These are phyloP conservation scores for Arthroderma sp. DNA, from an alignment of 2,329 filamentous ascomycete genomes.

Conservation along the genomic window DNA sequence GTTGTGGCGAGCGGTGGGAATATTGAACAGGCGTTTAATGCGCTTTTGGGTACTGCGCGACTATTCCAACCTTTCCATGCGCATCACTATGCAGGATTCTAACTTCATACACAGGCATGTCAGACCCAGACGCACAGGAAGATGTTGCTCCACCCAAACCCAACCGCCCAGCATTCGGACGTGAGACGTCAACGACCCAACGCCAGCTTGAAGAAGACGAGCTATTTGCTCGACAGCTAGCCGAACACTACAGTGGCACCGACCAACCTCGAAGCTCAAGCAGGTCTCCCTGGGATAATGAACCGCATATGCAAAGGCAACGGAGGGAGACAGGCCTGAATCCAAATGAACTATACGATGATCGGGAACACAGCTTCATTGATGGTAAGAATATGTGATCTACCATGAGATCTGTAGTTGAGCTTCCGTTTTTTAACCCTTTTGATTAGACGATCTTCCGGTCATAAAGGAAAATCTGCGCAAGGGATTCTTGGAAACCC, in stretches of 20 bases:
- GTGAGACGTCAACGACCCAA: slow-evolving; percentile 43
- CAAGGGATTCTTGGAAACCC: slow-evolving; percentile 90
- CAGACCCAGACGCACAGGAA: slow-evolving; percentile 59
- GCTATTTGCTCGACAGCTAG: slow-evolving; percentile 78
- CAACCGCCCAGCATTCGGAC: slow-evolving; percentile 54
- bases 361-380: slow-evolving; percentile 77
- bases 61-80: background rate
- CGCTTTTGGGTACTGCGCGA: slow-evolving; percentile 56
- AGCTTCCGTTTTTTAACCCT: background rate
- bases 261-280: slow-evolving; percentile 10
- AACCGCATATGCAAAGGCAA: slow-evolving; percentile 26
- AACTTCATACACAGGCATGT: slow-evolving; percentile 48
- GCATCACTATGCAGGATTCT: slow-evolving; percentile 2
- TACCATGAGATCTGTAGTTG: slow-evolving; percentile 9
- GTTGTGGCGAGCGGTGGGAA: slow-evolving; percentile 72
- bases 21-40: slow-evolving; percentile 91
- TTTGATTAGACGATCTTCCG: slow-evolving; percentile 63
- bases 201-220: slow-evolving; percentile 85
- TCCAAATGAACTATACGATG: slow-evolving; percentile 47
- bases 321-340: slow-evolving; percentile 41
- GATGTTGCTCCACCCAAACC: slow-evolving; percentile 57
- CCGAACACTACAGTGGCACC: slow-evolving; percentile 64
- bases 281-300: slow-evolving; percentile 16
- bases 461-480: slow-evolving; percentile 84
- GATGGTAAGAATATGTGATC: slow-evolving; percentile 43